Evolutionary conservation across 768 basidiomycete species (phyloP).

Genomic region (Dioszegia hungarica): DNA sequence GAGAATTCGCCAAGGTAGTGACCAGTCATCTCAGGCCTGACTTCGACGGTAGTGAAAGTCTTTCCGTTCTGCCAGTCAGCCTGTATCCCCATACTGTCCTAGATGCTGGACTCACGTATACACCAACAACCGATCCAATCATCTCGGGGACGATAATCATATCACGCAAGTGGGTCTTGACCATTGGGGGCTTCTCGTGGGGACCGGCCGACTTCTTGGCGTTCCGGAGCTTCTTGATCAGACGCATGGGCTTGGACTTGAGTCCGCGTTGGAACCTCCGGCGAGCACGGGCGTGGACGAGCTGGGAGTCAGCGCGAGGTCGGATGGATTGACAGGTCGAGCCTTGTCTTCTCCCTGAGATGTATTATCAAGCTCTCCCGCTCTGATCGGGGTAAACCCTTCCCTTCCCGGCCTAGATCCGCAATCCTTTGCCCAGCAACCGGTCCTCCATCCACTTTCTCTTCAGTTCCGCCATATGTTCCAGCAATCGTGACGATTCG

Average conservation of each 20-base stretch:
- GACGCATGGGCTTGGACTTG: constrained; percentile 95
- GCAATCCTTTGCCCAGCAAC: no score
- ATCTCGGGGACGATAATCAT: constrained; percentile 99
- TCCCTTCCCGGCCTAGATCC: no score
- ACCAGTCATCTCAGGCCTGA: constrained; percentile 99
- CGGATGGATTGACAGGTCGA: no score
- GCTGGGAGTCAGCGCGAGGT: constrained; percentile 52
- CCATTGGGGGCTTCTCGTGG: constrained; percentile 96
- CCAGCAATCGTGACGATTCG: no score
- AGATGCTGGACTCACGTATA: constrained; percentile 58
- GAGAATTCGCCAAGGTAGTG: constrained; percentile 91
- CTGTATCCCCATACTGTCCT: neutral
- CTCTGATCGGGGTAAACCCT: no score
- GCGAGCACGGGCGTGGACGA: constrained; percentile 97
- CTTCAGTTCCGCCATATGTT: no score
- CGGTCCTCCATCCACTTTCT: no score
- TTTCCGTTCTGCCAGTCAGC: constrained; percentile 45
- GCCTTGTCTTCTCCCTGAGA: no score
- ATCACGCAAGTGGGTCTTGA: constrained; percentile 98
- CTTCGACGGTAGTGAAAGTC: constrained; percentile 69
- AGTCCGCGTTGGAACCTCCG: constrained; percentile 98
- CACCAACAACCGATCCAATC: constrained; percentile 96
- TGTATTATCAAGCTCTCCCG: no score
- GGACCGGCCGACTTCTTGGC: constrained; percentile 99
- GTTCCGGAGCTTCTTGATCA: constrained; percentile 99